Conservation (phyloP, 495 filamentous ascomycete genomes). For the Hypoxylon fuscum region DNA sequence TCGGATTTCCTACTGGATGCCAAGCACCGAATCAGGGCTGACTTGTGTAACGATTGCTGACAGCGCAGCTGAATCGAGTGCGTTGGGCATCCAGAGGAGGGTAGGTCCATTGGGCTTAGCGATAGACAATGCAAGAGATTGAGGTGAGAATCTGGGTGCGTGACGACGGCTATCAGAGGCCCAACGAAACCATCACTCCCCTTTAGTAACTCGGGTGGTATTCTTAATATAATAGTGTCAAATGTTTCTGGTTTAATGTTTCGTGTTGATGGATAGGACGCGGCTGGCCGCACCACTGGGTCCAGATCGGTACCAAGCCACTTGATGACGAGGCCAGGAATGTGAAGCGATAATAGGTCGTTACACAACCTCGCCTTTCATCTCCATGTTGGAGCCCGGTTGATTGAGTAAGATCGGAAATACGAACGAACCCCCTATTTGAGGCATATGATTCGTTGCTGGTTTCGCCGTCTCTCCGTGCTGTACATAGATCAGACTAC, state of each 20-base stretch:
- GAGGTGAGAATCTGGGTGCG: neutral
- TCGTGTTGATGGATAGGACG: slow-evolving; percentile 10
- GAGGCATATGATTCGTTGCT: slow-evolving; percentile 11
- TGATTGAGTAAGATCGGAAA: slow-evolving; percentile 8
- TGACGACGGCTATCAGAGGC: neutral
- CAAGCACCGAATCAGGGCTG: slow-evolving; percentile 25
- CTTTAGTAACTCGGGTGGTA: neutral
- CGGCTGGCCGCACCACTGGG: slow-evolving; percentile 7
- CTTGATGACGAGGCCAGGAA: slow-evolving; percentile 5
- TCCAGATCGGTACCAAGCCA: slow-evolving; percentile 7
- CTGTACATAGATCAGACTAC: neutral
- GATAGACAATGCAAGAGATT: slow-evolving; percentile 6
- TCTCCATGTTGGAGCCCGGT: neutral
- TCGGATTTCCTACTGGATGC: slow-evolving; percentile 28
- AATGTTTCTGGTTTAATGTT: no score
- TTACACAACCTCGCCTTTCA: neutral
- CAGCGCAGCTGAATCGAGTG: slow-evolving; percentile 26
- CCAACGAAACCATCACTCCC: neutral
- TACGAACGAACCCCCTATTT: neutral
- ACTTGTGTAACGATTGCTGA: slow-evolving; percentile 22
- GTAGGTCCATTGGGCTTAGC: slow-evolving; percentile 19
- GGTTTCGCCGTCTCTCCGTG: neutral
- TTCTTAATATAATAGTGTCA: slow-evolving; percentile 14
- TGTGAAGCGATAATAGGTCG: slow-evolving; percentile 7
- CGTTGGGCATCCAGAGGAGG: slow-evolving; percentile 34